A percentile compares a stretch with the other conserved stretches of the same genome.
Conservation (phyloP, 2,329 filamentous ascomycete species). For the Aspergillus aculeatinus region DNA sequence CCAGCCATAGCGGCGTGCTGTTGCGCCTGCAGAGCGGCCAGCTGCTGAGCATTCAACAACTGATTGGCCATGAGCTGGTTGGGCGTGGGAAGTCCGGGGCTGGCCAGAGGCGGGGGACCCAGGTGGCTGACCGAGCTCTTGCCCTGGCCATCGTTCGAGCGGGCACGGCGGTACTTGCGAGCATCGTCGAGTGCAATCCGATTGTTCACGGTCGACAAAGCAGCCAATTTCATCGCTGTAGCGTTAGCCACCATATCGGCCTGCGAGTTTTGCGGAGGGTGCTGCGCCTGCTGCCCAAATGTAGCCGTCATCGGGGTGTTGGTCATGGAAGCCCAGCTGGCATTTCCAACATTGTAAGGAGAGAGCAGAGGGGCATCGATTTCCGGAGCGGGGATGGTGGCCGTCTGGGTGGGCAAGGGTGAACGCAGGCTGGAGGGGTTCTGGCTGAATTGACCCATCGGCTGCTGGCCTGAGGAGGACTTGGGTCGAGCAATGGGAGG, state of each 20-base stretch:
- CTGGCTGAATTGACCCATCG: slow-evolving; percentile 94
- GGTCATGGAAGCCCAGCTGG: slow-evolving; percentile 97
- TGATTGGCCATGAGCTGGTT: slow-evolving; percentile 88
- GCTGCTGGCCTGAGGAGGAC: slow-evolving; percentile 70
- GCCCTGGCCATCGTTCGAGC: slow-evolving; percentile 74
- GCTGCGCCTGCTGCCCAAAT: slow-evolving; percentile 61
- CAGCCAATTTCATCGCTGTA: slow-evolving; percentile 97
- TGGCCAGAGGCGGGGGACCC: slow-evolving; percentile 63
- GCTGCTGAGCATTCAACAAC: slow-evolving; percentile 78
- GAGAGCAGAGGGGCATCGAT: slow-evolving; percentile 81
- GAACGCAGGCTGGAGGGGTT: slow-evolving; percentile 77
- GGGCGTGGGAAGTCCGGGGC: slow-evolving; percentile 63
- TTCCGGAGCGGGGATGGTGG: slow-evolving; percentile 73
- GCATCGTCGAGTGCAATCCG: slow-evolving; percentile 95
- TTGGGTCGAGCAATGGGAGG: slow-evolving; percentile 66
- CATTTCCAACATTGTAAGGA: slow-evolving; percentile 72
- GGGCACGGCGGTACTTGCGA: slow-evolving; percentile 87
- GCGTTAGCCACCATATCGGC: slow-evolving; percentile 98
- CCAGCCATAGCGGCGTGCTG: slow-evolving; percentile 57
- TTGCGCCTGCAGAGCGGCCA: slow-evolving; percentile 75
- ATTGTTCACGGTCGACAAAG: slow-evolving; percentile 96
- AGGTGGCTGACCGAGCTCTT: slow-evolving; percentile 52
- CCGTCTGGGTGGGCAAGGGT: slow-evolving; percentile 79
- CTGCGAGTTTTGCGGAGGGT: slow-evolving; percentile 56
- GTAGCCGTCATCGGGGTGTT: slow-evolving; percentile 94